Evolutionary conservation across 2,329 filamentous ascomycete species (phyloP), one percentile per base, ranked within the genome.

Genomic region (Neocatenulostroma microsporum): DNA sequence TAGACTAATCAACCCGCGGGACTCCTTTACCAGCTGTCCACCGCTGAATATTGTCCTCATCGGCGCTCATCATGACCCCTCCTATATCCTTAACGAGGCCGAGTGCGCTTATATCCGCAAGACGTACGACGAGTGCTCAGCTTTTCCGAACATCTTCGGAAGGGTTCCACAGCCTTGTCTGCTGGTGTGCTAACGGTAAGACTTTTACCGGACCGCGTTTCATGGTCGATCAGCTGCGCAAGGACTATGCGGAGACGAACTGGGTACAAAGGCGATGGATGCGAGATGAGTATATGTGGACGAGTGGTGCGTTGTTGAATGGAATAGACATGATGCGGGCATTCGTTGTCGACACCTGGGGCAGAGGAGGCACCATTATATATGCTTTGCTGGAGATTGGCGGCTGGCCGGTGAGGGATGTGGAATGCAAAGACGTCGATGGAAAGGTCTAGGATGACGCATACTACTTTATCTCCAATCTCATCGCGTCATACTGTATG

Each of bases 401-500:
- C 21, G 41, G 34, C 4, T 37, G 17, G 12, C 26, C 26, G n/a
- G n/a, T n/a, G n/a, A n/a, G n/a, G n/a, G n/a, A n/a, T n/a, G n/a
- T n/a, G n/a, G n/a, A n/a, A n/a, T n/a, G n/a, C n/a, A n/a, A n/a
- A n/a, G n/a, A n/a, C n/a, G n/a, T n/a, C n/a, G n/a, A n/a, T n/a
- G n/a, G n/a, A n/a, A n/a, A n/a, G n/a, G n/a, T n/a, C n/a, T n/a
- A n/a, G n/a, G n/a, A n/a, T n/a, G n/a, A n/a, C n/a, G n/a, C n/a
- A n/a, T n/a, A 21, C 10, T 27, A 35, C 24, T 19, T 28, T 8
- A 80, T 51, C 50, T 81, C 77, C 30, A 81, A 48, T 33, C 76
- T 63, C 51, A 81, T 48, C 2, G 78, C 76, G 58, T 81, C 77
- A 44, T 82, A 81, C 60, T 81, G 76, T 5, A 81, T 69, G 54